These are phyloP conservation scores for Vitis hybrid DNA, from an alignment of 177 flowering plant genomes.

Conservation along the genomic window DNA sequence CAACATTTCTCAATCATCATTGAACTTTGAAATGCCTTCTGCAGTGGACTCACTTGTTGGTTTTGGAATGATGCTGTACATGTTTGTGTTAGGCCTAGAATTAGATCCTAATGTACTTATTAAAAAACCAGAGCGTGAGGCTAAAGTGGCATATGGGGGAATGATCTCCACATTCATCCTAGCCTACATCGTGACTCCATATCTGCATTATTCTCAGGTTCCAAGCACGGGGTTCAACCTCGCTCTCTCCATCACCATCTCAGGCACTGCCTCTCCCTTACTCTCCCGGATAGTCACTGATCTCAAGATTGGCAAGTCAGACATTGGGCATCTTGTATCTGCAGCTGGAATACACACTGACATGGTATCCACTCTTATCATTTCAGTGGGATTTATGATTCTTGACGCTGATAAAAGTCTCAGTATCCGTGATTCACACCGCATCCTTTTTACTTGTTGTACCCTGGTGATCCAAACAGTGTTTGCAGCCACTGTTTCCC, in stretches of 20 bases:
- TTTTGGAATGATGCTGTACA: slow-evolving; percentile 57
- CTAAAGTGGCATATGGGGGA: slow-evolving; percentile 50
- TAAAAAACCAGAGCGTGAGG: slow-evolving; percentile 41
- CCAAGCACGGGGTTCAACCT: slow-evolving; percentile 13
- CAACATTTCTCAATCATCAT: slow-evolving; percentile 15
- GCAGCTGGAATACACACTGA: slow-evolving; percentile 59
- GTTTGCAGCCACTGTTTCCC: slow-evolving; percentile 35
- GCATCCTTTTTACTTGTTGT: background rate
- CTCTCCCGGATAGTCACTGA: slow-evolving; percentile 63
- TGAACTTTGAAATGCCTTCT: background rate
- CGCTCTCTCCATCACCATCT: slow-evolving; percentile 36
- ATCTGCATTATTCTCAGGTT: background rate
- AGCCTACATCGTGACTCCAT: slow-evolving; percentile 22
- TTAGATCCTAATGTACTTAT: slow-evolving; percentile 51
- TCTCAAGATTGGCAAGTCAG: slow-evolving; percentile 69
- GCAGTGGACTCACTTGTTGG: slow-evolving; percentile 31
- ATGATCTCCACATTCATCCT: slow-evolving; percentile 44
- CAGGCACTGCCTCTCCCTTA: slow-evolving; percentile 63
- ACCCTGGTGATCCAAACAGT: slow-evolving; percentile 28
- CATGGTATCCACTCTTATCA: slow-evolving; percentile 40
- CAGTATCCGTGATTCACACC: too few species aligned
- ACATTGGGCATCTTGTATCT: slow-evolving; percentile 61
- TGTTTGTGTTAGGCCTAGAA: slow-evolving; percentile 74
- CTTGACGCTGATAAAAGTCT: too few species aligned
- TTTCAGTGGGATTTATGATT: slow-evolving; percentile 33